Evolutionary conservation across 164 flowering plant species (phyloP).

Genomic region (Magnolia officinalis): DNA sequence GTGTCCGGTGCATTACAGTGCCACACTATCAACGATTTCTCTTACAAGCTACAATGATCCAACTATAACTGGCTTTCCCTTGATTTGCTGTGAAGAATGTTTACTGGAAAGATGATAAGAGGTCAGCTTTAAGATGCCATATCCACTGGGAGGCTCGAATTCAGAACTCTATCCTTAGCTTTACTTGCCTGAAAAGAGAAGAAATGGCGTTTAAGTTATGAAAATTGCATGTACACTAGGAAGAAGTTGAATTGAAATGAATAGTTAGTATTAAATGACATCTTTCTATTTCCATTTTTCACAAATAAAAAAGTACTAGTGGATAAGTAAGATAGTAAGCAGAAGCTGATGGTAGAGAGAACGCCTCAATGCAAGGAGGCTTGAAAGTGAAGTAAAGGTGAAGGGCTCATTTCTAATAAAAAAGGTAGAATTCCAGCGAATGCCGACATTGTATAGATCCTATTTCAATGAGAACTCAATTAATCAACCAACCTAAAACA

Average conservation of each 20-base stretch:
- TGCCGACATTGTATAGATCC: too few species aligned
- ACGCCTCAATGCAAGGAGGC: too few species aligned
- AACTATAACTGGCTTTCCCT: neutral
- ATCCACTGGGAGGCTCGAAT: slow-evolving; percentile 5
- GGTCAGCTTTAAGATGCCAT: neutral
- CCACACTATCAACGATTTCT: neutral
- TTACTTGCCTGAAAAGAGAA: slow-evolving; percentile 11
- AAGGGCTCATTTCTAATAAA: too few species aligned
- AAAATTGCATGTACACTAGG: neutral
- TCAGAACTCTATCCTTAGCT: slow-evolving; percentile 11
- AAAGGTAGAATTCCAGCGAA: too few species aligned
- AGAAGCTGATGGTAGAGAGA: too few species aligned
- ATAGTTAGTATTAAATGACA: too few species aligned
- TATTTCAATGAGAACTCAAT: too few species aligned
- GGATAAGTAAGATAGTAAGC: too few species aligned
- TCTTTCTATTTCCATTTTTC: too few species aligned
- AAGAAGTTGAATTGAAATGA: neutral
- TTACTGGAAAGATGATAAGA: neutral
- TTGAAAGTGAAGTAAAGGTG: too few species aligned
- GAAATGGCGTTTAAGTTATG: neutral
- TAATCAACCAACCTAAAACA: too few species aligned
- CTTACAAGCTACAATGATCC: neutral
- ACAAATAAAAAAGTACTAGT: too few species aligned
- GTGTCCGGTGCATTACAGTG: neutral
- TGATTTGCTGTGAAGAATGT: neutral